Percentiles rank a stretch among this genome's conserved stretches.
These are phyloP conservation scores for Articulospora tetracladia DNA, from an alignment of 495 filamentous ascomycete species.

Conservation along the genomic window DNA sequence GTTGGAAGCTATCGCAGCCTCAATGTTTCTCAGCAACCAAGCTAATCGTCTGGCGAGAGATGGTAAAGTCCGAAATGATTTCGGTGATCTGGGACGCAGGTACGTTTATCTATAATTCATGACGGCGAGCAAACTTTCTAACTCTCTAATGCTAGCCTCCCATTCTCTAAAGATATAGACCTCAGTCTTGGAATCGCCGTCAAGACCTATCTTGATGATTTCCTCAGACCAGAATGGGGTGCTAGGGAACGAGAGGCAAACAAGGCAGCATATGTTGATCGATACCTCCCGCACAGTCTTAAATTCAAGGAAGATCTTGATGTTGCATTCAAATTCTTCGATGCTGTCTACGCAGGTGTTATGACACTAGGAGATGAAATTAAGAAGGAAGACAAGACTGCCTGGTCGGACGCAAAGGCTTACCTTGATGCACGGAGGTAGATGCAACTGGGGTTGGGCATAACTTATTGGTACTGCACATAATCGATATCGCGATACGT, in stretches of 20 bases:
- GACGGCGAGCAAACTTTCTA: background rate
- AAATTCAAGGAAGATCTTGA: constrained; percentile 75
- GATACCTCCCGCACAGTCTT: constrained; percentile 68
- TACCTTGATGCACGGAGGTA: constrained; percentile 56
- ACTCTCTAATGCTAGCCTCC: constrained; percentile 53
- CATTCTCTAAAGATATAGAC: constrained; percentile 80
- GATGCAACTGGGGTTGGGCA: constrained; percentile 19
- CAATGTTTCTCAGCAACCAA: constrained; percentile 75
- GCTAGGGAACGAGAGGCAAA: constrained; percentile 58
- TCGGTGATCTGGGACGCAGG: constrained; percentile 66
- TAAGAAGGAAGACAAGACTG: constrained; percentile 47
- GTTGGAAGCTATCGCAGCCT: constrained; percentile 73
- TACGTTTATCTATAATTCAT: constrained; percentile 38
- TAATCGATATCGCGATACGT: background rate
- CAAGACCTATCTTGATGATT: constrained; percentile 88
- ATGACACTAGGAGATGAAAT: constrained; percentile 62
- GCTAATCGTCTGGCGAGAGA: constrained; percentile 45
- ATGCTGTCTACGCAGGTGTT: constrained; percentile 70
- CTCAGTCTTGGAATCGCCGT: constrained; percentile 85
- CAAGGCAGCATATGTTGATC: constrained; percentile 48
- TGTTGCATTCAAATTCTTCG: constrained; percentile 77
- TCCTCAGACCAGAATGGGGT: constrained; percentile 54
- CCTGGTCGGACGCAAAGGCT: constrained; percentile 61
- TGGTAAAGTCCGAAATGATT: constrained; percentile 54
- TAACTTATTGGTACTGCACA: constrained; percentile 1